These are phyloP conservation scores for Fusarium bactridioides DNA, from an alignment of 2,329 filamentous ascomycete species.

Conservation along the genomic window DNA sequence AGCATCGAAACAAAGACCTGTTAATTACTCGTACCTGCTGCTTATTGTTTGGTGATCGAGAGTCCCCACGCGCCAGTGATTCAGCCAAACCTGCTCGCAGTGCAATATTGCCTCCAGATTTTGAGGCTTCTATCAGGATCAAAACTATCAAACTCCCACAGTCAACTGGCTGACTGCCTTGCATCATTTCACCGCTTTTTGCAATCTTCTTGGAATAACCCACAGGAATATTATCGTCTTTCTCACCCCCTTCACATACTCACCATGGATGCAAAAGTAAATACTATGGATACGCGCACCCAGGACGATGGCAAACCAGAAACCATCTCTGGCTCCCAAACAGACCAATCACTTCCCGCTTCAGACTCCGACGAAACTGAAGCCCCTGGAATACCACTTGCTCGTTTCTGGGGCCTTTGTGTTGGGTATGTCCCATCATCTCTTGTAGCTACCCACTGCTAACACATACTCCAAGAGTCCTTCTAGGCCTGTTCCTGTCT, in stretches of 20 bases:
- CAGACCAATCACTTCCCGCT: neutral
- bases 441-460: neutral
- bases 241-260: neutral
- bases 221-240: neutral
- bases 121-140: neutral
- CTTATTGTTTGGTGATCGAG: neutral
- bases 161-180: neutral
- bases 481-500: conserved; percentile 63
- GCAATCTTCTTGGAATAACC: neutral
- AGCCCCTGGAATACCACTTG: conserved; percentile 35
- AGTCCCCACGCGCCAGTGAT: neutral
- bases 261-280: neutral
- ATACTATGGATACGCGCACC: neutral
- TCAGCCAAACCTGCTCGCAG: neutral
- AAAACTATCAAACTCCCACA: neutral
- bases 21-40: neutral
- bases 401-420: conserved; percentile 47
- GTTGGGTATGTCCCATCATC: conserved; percentile 40
- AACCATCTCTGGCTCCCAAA: neutral
- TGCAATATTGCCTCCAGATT: neutral
- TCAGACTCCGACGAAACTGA: neutral
- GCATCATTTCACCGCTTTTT: neutral
- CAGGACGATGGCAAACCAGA: neutral
- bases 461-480: conserved; percentile 48
- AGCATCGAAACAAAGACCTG: neutral